These are phyloP conservation scores for Rhizopus sp. DNA, from an alignment of 371 early-diverging fungal species.

Conservation along the genomic window DNA sequence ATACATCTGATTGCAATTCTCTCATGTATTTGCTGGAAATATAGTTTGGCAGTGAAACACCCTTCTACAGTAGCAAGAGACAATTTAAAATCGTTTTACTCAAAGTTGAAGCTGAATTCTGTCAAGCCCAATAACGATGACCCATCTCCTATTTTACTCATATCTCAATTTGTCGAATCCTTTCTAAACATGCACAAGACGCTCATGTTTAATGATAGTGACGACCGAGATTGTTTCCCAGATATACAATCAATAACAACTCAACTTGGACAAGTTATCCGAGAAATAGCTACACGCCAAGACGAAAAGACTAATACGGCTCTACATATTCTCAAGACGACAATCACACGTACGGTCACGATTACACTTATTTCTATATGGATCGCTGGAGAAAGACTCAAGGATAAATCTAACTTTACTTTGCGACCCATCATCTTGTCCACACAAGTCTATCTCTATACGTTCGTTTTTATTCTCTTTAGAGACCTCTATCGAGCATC, in stretches of 20 bases:
- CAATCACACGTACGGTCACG: constrained; percentile 33
- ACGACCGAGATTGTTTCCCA: constrained; percentile 14
- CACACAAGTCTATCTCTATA: constrained; percentile 34
- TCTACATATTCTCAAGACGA: constrained; percentile 39
- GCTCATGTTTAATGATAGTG: constrained; percentile 36
- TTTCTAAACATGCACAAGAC: constrained; percentile 45
- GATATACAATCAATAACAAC: constrained; percentile 8
- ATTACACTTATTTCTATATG: constrained; percentile 47
- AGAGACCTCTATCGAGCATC: constrained; percentile 21
- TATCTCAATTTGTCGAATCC: constrained; percentile 39
- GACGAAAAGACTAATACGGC: constrained; percentile 9
- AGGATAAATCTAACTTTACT: constrained; percentile 30
- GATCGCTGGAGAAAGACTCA: constrained; percentile 40
- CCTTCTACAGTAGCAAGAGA: constrained; percentile 46
- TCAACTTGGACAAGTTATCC: constrained; percentile 10
- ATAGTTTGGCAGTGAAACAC: constrained; percentile 44
- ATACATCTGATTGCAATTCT: neutral
- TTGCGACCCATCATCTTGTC: constrained; percentile 29
- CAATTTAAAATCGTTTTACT: constrained; percentile 48
- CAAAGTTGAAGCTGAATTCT: constrained; percentile 34
- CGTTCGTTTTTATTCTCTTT: constrained; percentile 33
- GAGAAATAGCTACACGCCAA: neutral
- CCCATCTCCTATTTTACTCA: neutral
- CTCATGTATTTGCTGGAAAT: neutral
- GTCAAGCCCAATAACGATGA: constrained; percentile 6